Conservation (phyloP, 106 monocot genomes). For the Vanilla planifolia region DNA sequence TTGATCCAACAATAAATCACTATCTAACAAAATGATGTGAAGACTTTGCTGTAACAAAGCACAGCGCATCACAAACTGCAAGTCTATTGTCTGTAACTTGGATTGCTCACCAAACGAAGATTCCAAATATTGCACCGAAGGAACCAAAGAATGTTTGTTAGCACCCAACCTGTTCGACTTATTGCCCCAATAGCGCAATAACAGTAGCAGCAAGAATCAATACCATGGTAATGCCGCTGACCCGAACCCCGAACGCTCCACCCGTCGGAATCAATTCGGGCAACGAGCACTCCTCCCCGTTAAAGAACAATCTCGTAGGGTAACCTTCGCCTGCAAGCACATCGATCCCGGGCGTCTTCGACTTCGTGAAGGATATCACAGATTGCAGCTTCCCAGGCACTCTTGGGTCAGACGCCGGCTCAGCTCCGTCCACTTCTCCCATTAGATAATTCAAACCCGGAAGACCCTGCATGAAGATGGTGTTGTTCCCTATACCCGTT, state of each 20-base stretch:
- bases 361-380: slow-evolving; percentile 68
- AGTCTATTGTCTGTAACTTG: too few relatives aligned
- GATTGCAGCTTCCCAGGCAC: slow-evolving; percentile 80
- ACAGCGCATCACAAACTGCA: too few relatives aligned
- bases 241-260: slow-evolving; percentile 12
- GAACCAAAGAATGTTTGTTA: slow-evolving; percentile 4
- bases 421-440: slow-evolving; percentile 28
- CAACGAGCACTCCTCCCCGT: slow-evolving; percentile 71
- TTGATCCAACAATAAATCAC: too few relatives aligned
- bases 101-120: too few relatives aligned
- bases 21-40: too few relatives aligned
- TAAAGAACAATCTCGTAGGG: slow-evolving; percentile 54
- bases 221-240: slow-evolving; percentile 1
- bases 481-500: slow-evolving; percentile 30
- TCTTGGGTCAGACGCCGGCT: slow-evolving; percentile 28
- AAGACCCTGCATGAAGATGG: slow-evolving; percentile 61
- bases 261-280: slow-evolving; percentile 33
- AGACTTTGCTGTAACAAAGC: too few relatives aligned
- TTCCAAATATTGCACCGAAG: too few relatives aligned
- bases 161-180: background rate
- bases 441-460: slow-evolving; percentile 53
- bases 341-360: slow-evolving; percentile 49
- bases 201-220: slow-evolving; percentile 8
- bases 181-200: background rate
- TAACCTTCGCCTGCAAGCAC: slow-evolving; percentile 52